Evolutionary conservation across 2,329 filamentous ascomycete species (phyloP), one percentile per base, ranked within the genome.

Genomic region (Davidsoniella virescens): DNA sequence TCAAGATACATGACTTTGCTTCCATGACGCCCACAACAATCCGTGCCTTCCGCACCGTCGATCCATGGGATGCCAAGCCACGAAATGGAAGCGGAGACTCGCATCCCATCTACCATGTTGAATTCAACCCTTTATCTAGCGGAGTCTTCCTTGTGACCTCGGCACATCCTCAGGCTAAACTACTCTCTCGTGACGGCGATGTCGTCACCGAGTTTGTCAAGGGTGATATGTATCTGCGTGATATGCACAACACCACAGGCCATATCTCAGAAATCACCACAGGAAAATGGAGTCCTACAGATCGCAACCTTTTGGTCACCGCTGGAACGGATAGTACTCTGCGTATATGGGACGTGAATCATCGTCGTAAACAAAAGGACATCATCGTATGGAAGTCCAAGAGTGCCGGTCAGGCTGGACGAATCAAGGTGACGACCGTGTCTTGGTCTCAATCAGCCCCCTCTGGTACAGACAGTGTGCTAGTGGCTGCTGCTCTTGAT

Each of bases 201-300:
- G 73, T 84, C 6, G 59, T 93, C 45, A 82, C 82, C 1, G 87
- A 95, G 60, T 96, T 94, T 56, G 82, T 87, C 57, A 98, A 98
- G 66, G 92, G 92, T 43, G 92, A 98, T 62, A 96, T 96, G 88
- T 98, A 98, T 60, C 68, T 98, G 56, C 77, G 90, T 50, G 92
- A 98, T 63, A 93, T 96, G 83, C 78, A 95, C 65, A 88, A 96
- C 62, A 98, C 92, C 4, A 96, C 95, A 63, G 92, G 92, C 1
- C 92, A 98, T 65, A 80, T 95, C 48, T 88, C 88, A 3, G 92
- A 95, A 64, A 77, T 95, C 39, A 87, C 87, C 3, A 84, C 82
- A 18, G 90, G 86, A 18, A 83, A 82, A 38, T 98, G 92, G 92
- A 86, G 90, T 64, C 92, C 92, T 0, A 80, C 80, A 2, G 81